Evolutionary conservation across 2,329 filamentous ascomycete species (phyloP), one percentile per base, ranked within the genome.

Genomic region (Penicillium sp.): DNA sequence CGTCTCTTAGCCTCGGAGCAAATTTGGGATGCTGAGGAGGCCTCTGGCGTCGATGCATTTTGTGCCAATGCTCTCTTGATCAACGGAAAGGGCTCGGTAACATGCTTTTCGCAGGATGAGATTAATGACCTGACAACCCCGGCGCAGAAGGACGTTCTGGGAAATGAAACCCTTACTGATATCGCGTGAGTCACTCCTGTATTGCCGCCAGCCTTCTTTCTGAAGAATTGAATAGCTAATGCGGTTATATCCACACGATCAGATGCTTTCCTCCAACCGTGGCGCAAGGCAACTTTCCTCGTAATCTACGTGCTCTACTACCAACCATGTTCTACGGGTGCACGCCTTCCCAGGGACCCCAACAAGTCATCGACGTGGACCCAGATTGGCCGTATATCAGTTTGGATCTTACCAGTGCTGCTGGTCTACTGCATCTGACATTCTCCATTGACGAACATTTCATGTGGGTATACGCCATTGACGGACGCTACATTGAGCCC

Each of bases 21-120:
- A 44, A 78, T 79, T 40, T 75, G 73, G 64, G 64, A 62, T 19
- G 72, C 72, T 8, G 65, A 74, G 55, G 63, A 74, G 33, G 66
- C 69, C 6, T 69, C 73, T 13, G 75, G 74, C 0, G 62, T 76
- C 26, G 76, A 83, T 4, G 77, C 84, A 24, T 78, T 81, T 0
- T 89, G 88, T 75, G 85, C 85, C 64, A 87, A 89, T 68, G 83
- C 86, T 0, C 76, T 90, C 15, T 74, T 89, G 12, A 79, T 89
- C 55, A 89, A 90, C 61, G 88, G 88, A 26, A 85, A 87, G 55
- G 75, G 75, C 1, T 74, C 74, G 3, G 60, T 72, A 9, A 66
- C 64, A 15, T 74, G 73, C 35, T 61, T 72, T 1, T 54, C 68
- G 4, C 67, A 63, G 15, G 65, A 64, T 6, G 58, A 65, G 24